Evolutionary conservation across 257 asterid species (phyloP).

Genomic region (Verbena officinalis): DNA sequence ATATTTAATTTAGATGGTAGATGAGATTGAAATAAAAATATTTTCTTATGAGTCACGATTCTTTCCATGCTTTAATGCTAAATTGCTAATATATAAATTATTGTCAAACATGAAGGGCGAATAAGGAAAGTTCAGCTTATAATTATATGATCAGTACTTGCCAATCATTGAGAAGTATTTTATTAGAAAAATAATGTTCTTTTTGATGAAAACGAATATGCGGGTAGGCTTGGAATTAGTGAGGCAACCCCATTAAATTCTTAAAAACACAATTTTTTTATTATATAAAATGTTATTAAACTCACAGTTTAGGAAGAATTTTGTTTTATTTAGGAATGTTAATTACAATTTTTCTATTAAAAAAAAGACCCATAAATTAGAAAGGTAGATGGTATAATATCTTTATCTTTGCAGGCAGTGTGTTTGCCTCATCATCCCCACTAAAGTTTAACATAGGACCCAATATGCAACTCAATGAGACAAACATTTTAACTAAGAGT

Average conservation of each 20-base stretch:
- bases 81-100: background rate
- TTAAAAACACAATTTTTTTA: too few relatives aligned
- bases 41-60: too few relatives aligned
- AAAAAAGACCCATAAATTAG: conserved; percentile 13
- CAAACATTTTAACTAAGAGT: conserved; percentile 44
- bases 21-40: background rate
- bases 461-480: conserved; percentile 33
- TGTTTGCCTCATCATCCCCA: conserved; percentile 38
- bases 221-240: too few relatives aligned
- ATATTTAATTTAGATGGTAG: background rate
- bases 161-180: too few relatives aligned
- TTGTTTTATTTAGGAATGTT: background rate
- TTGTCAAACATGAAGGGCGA: background rate
- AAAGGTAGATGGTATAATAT: conserved; percentile 34
- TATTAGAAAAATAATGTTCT: too few relatives aligned
- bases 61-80: too few relatives aligned
- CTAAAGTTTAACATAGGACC: conserved; percentile 51
- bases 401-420: conserved; percentile 54
- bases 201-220: too few relatives aligned
- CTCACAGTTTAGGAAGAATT: too few relatives aligned
- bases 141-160: too few relatives aligned
- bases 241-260: too few relatives aligned
- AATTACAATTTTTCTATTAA: conserved; percentile 14
- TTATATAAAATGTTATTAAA: too few relatives aligned
- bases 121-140: too few relatives aligned